These are phyloP conservation scores for Syncephalastrum racemosum DNA, from an alignment of 371 early-diverging fungal genomes.

Conservation along the genomic window DNA sequence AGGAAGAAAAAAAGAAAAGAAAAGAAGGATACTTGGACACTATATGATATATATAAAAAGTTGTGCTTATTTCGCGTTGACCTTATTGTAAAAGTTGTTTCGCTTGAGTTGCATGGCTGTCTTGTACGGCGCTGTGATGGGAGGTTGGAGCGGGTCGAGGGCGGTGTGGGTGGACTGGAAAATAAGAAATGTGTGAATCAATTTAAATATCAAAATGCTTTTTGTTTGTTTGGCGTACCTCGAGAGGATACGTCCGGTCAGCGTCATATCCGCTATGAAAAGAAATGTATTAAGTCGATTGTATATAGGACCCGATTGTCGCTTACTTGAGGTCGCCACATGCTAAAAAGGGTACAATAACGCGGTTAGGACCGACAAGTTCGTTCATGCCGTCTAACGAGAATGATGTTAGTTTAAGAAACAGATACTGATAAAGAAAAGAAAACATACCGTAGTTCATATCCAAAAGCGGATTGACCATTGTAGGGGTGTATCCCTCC, in stretches of 20 bases:
- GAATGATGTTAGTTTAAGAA: not conserved
- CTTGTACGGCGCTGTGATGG: conserved; percentile 90
- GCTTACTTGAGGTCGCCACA: conserved; percentile 85
- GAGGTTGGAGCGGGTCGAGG: conserved; percentile 81
- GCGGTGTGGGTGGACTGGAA: conserved; percentile 46
- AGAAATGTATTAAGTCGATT: conserved; percentile 25
- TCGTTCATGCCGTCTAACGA: conserved; percentile 54
- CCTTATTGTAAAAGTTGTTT: conserved; percentile 68
- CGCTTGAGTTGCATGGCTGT: conserved; percentile 82
- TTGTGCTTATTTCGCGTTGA: conserved; percentile 30
- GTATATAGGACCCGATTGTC: conserved; percentile 6
- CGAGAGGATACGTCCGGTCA: conserved; percentile 79
- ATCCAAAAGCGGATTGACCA: conserved; percentile 87
- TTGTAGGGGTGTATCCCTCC: conserved; percentile 79
- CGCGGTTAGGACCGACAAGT: conserved; percentile 71
- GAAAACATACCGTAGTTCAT: conserved; percentile 56
- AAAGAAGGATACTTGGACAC: not conserved
- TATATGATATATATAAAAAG: not conserved
- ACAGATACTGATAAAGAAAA: not conserved
- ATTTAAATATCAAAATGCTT: conserved; percentile 11
- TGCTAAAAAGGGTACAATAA: conserved; percentile 88
- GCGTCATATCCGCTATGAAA: conserved; percentile 73
- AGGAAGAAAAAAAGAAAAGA: conserved; percentile 2
- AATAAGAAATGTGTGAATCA: not conserved
- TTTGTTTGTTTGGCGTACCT: conserved; percentile 34